Conservation (phyloP, 2,329 filamentous ascomycete species). For the Pseudogymnoascus sp. region DNA sequence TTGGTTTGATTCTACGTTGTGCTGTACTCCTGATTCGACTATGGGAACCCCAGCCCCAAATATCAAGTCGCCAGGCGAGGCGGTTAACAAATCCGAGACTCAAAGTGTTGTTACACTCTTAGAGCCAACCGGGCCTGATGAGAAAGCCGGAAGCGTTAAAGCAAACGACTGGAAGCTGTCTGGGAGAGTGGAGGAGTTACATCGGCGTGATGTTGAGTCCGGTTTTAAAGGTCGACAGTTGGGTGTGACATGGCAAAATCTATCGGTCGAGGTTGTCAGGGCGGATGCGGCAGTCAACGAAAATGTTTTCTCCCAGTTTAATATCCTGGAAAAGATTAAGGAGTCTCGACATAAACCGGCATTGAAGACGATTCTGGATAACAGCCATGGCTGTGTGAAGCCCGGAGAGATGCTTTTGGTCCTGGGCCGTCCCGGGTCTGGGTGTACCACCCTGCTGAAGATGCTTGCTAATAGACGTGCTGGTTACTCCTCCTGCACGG, state of each 20-base stretch:
- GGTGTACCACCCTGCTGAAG: conserved; percentile 64
- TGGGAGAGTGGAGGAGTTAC: background rate
- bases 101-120: background rate
- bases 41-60: background rate
- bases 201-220: background rate
- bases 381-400: conserved; percentile 59
- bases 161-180: background rate
- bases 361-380: conserved; percentile 54
- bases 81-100: background rate
- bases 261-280: conserved; percentile 26
- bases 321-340: conserved; percentile 42
- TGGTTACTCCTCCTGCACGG: conserved; percentile 49
- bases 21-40: background rate
- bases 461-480: conserved; percentile 55
- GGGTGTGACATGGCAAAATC: conserved; percentile 25
- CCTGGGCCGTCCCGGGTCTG: conserved; percentile 57
- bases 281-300: conserved; percentile 34
- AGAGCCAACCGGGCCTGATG: background rate
- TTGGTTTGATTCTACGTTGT: background rate
- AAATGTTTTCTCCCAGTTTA: conserved; percentile 52
- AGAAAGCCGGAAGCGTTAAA: background rate
- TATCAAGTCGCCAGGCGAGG: background rate
- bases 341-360: conserved; percentile 48
- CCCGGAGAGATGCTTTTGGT: conserved; percentile 66
- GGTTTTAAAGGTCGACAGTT: conserved; percentile 11